Evolutionary conservation across 1,139 yeast genomes (phyloP).

Genomic region (Pneumocystis carinii): DNA sequence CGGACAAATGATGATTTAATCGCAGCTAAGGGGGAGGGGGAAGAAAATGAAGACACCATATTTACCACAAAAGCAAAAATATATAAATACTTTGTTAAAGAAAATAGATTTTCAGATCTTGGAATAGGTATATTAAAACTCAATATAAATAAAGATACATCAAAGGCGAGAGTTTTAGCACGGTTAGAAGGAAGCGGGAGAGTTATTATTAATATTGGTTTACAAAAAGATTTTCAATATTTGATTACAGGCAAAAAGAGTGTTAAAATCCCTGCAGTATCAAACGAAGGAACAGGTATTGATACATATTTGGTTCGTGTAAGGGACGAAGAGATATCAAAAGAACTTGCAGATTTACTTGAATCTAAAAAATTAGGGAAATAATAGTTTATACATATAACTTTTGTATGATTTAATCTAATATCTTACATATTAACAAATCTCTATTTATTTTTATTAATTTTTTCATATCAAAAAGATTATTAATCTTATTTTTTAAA

Average conservation of each 20-base stretch:
- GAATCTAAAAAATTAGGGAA: not conserved
- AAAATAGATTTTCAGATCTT: slow-evolving; percentile 38
- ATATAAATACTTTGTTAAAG: slow-evolving; percentile 25
- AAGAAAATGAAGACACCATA: slow-evolving; percentile 57
- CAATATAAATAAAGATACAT: slow-evolving; percentile 42
- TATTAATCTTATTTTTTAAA: not conserved
- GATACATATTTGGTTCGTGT: slow-evolving; percentile 59
- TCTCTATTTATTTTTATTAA: not conserved
- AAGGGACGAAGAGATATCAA: slow-evolving; percentile 57
- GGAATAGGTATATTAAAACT: slow-evolving; percentile 83
- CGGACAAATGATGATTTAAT: slow-evolving; percentile 19
- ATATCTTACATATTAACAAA: not conserved
- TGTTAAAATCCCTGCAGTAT: slow-evolving; percentile 41
- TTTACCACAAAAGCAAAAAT: slow-evolving; percentile 61
- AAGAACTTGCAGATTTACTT: slow-evolving; percentile 28
- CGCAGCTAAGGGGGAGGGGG: slow-evolving; percentile 55
- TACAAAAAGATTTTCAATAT: slow-evolving; percentile 11
- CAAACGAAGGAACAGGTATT: slow-evolving; percentile 28
- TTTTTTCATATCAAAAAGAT: not conserved
- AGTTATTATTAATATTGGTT: slow-evolving; percentile 52
- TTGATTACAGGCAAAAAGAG: slow-evolving; percentile 33
- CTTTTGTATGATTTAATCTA: not conserved
- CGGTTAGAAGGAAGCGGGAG: slow-evolving; percentile 83
- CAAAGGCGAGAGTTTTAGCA: slow-evolving; percentile 55
- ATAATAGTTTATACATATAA: not conserved